Conservation (phyloP, 768 basidiomycete genomes). For the Punctularia strigosozonata region DNA sequence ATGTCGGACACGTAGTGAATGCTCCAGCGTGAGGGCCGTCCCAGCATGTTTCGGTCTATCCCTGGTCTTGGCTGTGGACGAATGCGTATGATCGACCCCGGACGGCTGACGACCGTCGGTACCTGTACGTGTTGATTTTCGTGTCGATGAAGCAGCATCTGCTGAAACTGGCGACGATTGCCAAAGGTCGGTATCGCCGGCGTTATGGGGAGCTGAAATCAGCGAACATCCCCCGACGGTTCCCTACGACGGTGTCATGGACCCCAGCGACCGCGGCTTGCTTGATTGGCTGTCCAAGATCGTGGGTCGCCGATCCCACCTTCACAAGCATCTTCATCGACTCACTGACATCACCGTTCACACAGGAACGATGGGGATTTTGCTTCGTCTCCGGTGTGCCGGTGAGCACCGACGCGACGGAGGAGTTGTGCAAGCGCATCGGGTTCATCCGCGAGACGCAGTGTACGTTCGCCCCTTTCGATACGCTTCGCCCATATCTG, state of each 20-base stretch:
- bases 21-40: conserved; percentile 41
- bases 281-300: conserved; percentile 75
- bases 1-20: background rate
- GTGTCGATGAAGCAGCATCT: background rate
- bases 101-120: conserved; percentile 28
- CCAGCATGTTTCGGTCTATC: conserved; percentile 72
- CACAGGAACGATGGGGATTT: conserved; percentile 78
- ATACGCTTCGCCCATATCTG: background rate
- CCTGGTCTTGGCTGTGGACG: conserved; percentile 72
- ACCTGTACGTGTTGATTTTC: conserved; percentile 4
- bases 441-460: conserved; percentile 86
- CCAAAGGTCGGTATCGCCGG: conserved; percentile 52
- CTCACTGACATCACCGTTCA: background rate
- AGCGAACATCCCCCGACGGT: conserved; percentile 64
- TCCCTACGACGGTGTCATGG: conserved; percentile 64
- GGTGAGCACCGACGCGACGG: conserved; percentile 71
- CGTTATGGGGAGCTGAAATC: conserved; percentile 76
- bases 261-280: conserved; percentile 47
- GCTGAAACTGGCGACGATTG: background rate
- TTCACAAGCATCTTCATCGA: background rate
- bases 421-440: conserved; percentile 63
- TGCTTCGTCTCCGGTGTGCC: conserved; percentile 80
- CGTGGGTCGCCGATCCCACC: conserved; percentile 30
- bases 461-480: conserved; percentile 22
- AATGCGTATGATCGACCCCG: conserved; percentile 69